Percentiles rank a stretch among this genome's conserved stretches.
Evolutionary conservation across 1,284 basidiomycete genomes (phyloP).

Genomic region (Ganoderma boninense): DNA sequence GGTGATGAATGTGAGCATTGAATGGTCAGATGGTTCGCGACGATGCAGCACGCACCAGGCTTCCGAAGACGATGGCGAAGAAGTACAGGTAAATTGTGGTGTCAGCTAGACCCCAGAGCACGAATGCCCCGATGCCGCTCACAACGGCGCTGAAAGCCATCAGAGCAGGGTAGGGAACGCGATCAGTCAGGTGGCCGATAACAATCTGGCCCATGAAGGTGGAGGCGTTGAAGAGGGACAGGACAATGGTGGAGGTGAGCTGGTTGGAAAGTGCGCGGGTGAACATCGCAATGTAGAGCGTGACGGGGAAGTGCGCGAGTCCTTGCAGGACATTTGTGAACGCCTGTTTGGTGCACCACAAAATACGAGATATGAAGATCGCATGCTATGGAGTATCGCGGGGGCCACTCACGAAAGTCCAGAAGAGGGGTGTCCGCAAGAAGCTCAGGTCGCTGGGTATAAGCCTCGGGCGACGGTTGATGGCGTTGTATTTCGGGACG

Average conservation of each 20-base stretch:
- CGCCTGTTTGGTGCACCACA: too few relatives aligned
- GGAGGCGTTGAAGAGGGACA: constrained; percentile 39
- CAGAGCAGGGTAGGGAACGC: constrained; percentile 37
- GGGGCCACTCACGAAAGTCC: constrained; percentile 31
- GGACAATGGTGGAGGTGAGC: constrained; percentile 35
- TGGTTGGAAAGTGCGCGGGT: constrained; percentile 32
- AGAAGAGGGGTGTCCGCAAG: constrained; percentile 34
- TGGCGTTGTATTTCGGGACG: constrained; percentile 27
- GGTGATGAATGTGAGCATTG: neutral
- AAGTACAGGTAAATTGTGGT: constrained; percentile 34
- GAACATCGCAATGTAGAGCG: constrained; percentile 39
- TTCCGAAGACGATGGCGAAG: constrained; percentile 40
- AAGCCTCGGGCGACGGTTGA: constrained; percentile 30
- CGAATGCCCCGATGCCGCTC: constrained; percentile 36
- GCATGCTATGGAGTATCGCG: too few relatives aligned
- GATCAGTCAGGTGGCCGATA: constrained; percentile 36
- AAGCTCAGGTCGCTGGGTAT: constrained; percentile 36
- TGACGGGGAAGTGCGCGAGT: constrained; percentile 40
- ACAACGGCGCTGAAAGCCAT: constrained; percentile 34
- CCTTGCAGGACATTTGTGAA: constrained; percentile 38
- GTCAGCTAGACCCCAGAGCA: constrained; percentile 40
- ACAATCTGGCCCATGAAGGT: constrained; percentile 37
- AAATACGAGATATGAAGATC: too few relatives aligned
- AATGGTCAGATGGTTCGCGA: too few relatives aligned
- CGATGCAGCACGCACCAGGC: constrained; percentile 33